These are phyloP conservation scores for Chlorella sp. DNA, from an alignment of 139 green algal species.

Conservation along the genomic window DNA sequence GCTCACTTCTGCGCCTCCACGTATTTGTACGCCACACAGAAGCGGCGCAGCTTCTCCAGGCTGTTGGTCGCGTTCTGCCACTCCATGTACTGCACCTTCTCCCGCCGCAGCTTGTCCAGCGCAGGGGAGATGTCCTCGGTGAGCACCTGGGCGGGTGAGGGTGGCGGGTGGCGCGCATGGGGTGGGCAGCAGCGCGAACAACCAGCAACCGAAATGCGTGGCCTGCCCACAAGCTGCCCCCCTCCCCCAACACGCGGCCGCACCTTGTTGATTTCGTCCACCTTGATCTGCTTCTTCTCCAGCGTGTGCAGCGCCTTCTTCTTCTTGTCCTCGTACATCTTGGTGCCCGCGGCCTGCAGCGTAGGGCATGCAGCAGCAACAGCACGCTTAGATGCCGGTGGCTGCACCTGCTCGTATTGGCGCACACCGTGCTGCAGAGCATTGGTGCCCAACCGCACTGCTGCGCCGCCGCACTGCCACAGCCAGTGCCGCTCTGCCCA, in stretches of 20 bases:
- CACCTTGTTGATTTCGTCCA: conserved; percentile 97
- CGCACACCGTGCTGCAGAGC: no score
- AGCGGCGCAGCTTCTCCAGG: conserved; percentile 77
- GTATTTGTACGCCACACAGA: conserved; percentile 91
- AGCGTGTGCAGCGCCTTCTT: conserved; percentile 85
- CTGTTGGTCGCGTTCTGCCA: conserved; percentile 64
- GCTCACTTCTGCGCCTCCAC: conserved; percentile 55
- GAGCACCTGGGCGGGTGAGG: conserved; percentile 70
- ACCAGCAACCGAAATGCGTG: no score
- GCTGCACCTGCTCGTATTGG: no score
- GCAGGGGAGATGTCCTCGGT: conserved; percentile 91
- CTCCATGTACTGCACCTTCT: conserved; percentile 89
- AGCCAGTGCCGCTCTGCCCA: no score
- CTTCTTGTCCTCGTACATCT: conserved; percentile 99
- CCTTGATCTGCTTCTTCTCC: conserved; percentile 95
- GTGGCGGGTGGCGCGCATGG: no score
- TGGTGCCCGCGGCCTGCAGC: conserved; percentile 82
- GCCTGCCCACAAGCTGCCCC: no score
- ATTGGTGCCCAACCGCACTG: no score
- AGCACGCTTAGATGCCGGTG: no score
- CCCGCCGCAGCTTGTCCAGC: conserved; percentile 84
- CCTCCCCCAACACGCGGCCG: not conserved
- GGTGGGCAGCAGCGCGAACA: no score
- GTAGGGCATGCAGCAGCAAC: no score
- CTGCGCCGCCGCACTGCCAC: no score